Percentiles rank a stretch among this genome's conserved stretches.
Evolutionary conservation across 169 alveolate species (phyloP).

Genomic region (Plasmodium knowlesi): DNA sequence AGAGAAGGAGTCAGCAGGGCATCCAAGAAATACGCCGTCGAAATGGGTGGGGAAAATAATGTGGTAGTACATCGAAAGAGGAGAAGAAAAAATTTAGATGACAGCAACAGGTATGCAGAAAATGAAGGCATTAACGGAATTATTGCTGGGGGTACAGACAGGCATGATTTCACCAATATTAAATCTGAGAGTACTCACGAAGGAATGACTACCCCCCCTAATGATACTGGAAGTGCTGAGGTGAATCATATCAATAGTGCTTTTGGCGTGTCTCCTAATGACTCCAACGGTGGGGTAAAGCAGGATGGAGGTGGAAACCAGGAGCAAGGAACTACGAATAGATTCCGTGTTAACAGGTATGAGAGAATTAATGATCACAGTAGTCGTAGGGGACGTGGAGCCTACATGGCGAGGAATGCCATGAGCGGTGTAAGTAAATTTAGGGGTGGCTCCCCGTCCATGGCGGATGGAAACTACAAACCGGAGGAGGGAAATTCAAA

Average conservation of each 20-base stretch:
- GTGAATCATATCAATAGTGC: background rate
- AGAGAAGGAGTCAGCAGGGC: background rate
- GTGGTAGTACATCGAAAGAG: background rate
- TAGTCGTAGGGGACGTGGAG: background rate
- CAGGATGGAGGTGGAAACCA: background rate
- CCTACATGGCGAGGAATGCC: background rate
- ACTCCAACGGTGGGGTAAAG: background rate
- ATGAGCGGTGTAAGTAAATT: background rate
- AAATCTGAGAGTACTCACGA: background rate
- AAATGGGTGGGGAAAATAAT: background rate
- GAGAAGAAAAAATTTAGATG: conserved; percentile 25
- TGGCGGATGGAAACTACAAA: background rate
- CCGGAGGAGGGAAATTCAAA: background rate
- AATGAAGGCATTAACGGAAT: conserved; percentile 11
- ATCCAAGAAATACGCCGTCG: background rate
- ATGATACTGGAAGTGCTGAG: background rate
- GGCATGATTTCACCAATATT: background rate
- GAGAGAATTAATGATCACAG: background rate
- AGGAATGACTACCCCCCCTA: background rate
- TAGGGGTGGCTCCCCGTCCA: background rate
- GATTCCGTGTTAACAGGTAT: background rate
- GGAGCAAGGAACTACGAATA: background rate
- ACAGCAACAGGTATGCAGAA: background rate
- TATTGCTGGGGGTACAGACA: background rate
- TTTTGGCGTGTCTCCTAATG: background rate